Base-by-base conservation (phyloP, 108 stramenopile genomes). In the Epipyxis sp. region DNA sequence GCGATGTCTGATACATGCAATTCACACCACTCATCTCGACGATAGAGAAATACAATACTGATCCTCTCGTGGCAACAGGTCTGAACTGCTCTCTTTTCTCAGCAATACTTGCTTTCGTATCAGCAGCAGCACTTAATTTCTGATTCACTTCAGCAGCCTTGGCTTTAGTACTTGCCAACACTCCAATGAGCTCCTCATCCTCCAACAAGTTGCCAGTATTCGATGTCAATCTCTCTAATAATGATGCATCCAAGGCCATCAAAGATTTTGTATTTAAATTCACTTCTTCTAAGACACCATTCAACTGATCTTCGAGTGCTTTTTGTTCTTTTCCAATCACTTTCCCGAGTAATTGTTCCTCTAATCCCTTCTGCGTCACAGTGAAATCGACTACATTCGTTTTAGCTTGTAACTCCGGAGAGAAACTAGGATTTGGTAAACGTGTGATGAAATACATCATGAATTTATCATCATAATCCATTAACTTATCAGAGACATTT, bases 361-460 rank as follows among this genome's bases (percentile, higher is more conserved):
- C 94, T 13, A 94, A 81, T 29, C 94, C 94, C 78, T 93, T 89
- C 62, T 91, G 91, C 2, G 94, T 94, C 2, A 94, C 86, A 40
- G 94, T 94, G 72, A 94, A 94, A 87, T 94, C 93, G 32, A 94
- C 92, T 69, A 94, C 80, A 0, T 92, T 94, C 27, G 93, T 93
- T 88, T 94, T 94, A 1, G 94, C 93, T 84, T 94, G 94, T 40
- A 94, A 84, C 85, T 94, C 94, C 29, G 94, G 94, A 59, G 86
- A 86, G 59, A 94, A 94, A 78, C 76, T 90, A 40, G 94, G 94
- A 85, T 94, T 94, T 65, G 94, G 92, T 67, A 94, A 82, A 34
- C 94, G 77, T 34, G 93, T 91, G 43, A 94, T 92, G 84, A 94
- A 94, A 81, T 89, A 94, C 78, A 92, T 67, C 79, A 80, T 83